Conservation (phyloP, 495 filamentous ascomycete genomes). For the Penicillium herquei region DNA sequence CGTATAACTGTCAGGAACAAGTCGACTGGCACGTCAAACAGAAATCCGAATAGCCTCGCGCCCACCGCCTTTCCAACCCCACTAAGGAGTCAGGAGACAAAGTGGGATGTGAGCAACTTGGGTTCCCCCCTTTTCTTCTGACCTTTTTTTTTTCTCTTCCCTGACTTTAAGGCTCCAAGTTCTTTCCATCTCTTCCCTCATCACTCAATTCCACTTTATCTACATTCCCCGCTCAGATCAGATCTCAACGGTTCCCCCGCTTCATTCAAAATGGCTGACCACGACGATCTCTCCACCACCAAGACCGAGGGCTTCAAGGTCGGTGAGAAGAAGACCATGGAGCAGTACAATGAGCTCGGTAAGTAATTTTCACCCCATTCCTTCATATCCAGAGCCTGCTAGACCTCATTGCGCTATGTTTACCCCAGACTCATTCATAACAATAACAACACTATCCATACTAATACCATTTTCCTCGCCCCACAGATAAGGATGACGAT, state of each 20-base stretch:
- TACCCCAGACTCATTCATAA: not conserved
- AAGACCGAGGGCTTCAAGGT: conserved; percentile 94
- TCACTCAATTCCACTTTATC: conserved; percentile 4
- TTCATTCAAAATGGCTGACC: conserved; percentile 60
- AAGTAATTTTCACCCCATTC: conserved; percentile 31
- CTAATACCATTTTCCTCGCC: conserved; percentile 7
- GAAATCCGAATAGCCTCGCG: conserved; percentile 32
- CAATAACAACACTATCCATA: not conserved
- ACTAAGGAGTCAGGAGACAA: conserved; percentile 26
- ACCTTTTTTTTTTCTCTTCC: not conserved
- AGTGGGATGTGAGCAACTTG: conserved; percentile 7
- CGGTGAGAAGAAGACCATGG: conserved; percentile 94
- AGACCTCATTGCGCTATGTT: not conserved
- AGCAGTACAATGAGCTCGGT: conserved; percentile 92
- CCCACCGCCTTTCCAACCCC: conserved; percentile 53
- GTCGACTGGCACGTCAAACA: not conserved
- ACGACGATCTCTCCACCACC: conserved; percentile 81
- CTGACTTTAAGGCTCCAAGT: not conserved
- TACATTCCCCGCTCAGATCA: not conserved
- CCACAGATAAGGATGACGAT: conserved; percentile 70
- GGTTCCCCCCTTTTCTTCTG: conserved; percentile 8
- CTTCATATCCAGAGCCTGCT: too few relatives aligned
- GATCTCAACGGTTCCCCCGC: not conserved
- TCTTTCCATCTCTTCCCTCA: not conserved
- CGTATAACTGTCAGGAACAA: too few relatives aligned